Base-by-base conservation (phyloP, 2,329 filamentous ascomycete genomes). In the Calonectria honghensis region DNA sequence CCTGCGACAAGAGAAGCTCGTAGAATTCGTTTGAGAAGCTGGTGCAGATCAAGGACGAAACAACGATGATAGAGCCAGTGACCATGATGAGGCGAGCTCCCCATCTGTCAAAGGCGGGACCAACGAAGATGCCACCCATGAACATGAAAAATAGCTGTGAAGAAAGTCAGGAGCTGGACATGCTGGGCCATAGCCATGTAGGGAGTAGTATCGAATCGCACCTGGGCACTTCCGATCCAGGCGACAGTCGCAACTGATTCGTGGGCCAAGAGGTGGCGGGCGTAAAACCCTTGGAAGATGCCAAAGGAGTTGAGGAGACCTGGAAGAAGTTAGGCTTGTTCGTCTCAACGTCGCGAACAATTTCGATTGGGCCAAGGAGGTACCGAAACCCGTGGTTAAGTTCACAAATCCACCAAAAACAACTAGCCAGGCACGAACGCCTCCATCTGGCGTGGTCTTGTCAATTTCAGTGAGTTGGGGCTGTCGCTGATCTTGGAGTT, bases 271-370 rank as follows among this genome's bases (percentile, higher is more conserved):
- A 78, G 85, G 79, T 67, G 6, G 20, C 81, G 85, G 6, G 39
- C 39, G 75, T 91, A 92, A 80, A 89, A 88, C 4, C 87, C 86
- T 74, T 92, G 89, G 71, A 70, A 73, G 27, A 70, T 35, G 1
- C 72, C 72, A 63, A 73, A 73, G 24, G 72, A 51, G n/a, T 73
- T 73, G 24, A 71, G 61, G 27, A 68, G 29, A 18, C 73, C 63
- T 68, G 37, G 14, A 29, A 18, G 27, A 41, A 13, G 51, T 61
- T 27, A 45, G n/a, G 31, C 10, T 20, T 24, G 11, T 20, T 6
- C 3, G n/a, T n/a, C 20, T 20, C 18, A 2, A 20, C 27, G 4
- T 45, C 18, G 24, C 24, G 1, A 13, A 41, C 9, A 16, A 5
- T 20, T 20, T 2, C 20, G 3, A 18, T 27, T 9, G 20, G 29